phyloP scores from a whole-genome alignment of 345 rosid species.

The Kandelia obovata region DNA sequence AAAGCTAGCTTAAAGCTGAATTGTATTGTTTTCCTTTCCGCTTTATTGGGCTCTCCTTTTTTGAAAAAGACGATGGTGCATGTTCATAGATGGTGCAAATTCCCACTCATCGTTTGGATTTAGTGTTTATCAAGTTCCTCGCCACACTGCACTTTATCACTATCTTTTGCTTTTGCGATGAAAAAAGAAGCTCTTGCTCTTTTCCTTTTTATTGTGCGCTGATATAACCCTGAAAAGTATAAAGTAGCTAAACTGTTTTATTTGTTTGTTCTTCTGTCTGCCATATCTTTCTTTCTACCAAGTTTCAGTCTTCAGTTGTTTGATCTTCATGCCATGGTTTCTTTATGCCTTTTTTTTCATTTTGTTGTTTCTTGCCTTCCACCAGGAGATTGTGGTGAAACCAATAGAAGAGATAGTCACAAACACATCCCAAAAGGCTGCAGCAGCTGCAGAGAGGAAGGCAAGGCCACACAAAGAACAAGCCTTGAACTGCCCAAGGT shows the following conservation, averaged over 20 bases:
- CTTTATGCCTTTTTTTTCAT: not conserved
- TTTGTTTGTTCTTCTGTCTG: slow-evolving; percentile 33
- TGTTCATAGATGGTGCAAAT: slow-evolving; percentile 39
- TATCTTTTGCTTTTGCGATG: slow-evolving; percentile 36
- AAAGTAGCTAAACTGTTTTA: slow-evolving; percentile 30
- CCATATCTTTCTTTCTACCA: slow-evolving; percentile 6
- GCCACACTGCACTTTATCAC: slow-evolving; percentile 41
- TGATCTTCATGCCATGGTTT: slow-evolving; percentile 19
- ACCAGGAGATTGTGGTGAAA: slow-evolving; percentile 83
- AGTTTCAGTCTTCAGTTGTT: slow-evolving; percentile 14
- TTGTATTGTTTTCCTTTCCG: slow-evolving; percentile 1
- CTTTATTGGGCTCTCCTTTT: slow-evolving; percentile 17
- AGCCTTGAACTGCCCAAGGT: slow-evolving; percentile 90
- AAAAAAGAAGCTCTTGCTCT: not conserved
- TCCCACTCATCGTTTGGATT: slow-evolving; percentile 40
- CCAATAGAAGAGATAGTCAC: slow-evolving; percentile 82
- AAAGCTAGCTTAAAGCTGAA: not conserved
- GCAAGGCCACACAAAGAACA: slow-evolving; percentile 75
- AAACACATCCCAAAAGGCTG: slow-evolving; percentile 48
- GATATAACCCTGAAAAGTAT: slow-evolving; percentile 30
- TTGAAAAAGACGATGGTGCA: slow-evolving; percentile 16
- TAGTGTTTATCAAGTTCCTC: slow-evolving; percentile 33
- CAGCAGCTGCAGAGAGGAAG: slow-evolving; percentile 52
- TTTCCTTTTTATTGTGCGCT: slow-evolving; percentile 19
- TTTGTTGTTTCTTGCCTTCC: slow-evolving; percentile 4